Conservation (phyloP, 1,284 basidiomycete genomes). For the Amylostereum chailletii region DNA sequence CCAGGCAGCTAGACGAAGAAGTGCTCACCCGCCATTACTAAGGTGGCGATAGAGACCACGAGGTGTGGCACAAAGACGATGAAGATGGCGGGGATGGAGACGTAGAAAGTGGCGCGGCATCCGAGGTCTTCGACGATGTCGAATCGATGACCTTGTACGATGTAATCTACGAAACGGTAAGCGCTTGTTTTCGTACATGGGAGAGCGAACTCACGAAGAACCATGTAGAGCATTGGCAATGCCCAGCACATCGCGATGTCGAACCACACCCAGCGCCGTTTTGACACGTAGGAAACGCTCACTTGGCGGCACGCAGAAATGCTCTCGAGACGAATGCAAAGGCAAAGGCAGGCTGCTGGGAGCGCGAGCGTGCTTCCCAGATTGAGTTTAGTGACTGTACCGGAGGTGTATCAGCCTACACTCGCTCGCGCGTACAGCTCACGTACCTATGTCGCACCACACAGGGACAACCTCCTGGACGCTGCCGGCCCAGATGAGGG, state of each 20-base stretch:
- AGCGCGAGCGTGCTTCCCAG: constrained; percentile 27
- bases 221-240: constrained; percentile 38
- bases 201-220: constrained; percentile 32
- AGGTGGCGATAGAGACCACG: constrained; percentile 14
- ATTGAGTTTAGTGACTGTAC: constrained; percentile 5
- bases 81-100: constrained; percentile 23
- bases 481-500: constrained; percentile 48
- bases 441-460: constrained; percentile 65
- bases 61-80: constrained; percentile 27
- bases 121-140: constrained; percentile 29
- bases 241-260: constrained; percentile 39
- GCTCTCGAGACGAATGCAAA: constrained; percentile 36
- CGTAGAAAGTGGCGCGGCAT: constrained; percentile 24
- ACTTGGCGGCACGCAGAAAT: constrained; percentile 31
- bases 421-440: not conserved
- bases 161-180: constrained; percentile 22
- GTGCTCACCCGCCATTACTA: constrained; percentile 17
- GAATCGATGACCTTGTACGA: constrained; percentile 33
- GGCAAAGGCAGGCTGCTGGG: constrained; percentile 39
- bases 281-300: constrained; percentile 20
- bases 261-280: constrained; percentile 28
- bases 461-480: constrained; percentile 32
- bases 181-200: not conserved
- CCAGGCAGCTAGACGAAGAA: not conserved
- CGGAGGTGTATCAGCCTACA: not conserved